Evolutionary conservation across 495 filamentous ascomycete genomes (phyloP).

Genomic region (Cryomyces minteri): DNA sequence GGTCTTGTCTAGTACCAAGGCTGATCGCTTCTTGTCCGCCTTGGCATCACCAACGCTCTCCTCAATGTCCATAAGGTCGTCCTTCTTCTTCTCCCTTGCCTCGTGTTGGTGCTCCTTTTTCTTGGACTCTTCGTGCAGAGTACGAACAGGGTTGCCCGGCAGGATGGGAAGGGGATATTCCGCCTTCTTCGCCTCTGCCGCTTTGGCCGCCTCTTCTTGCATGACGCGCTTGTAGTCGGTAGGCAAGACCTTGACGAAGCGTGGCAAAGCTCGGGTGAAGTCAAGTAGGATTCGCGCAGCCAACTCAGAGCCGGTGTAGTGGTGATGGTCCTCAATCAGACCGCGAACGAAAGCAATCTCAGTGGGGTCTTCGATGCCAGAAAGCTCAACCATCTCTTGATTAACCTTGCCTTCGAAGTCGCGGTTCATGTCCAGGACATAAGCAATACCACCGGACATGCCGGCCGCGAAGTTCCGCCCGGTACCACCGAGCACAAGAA

Average conservation of each 20-base stretch:
- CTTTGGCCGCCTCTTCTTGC: slow-evolving; percentile 68
- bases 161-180: slow-evolving; percentile 73
- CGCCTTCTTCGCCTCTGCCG: slow-evolving; percentile 64
- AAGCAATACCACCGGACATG: slow-evolving; percentile 99
- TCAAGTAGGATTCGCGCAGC: slow-evolving; percentile 93
- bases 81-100: slow-evolving; percentile 42
- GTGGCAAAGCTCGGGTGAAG: slow-evolving; percentile 80
- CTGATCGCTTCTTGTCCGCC: slow-evolving; percentile 83
- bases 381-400: slow-evolving; percentile 94
- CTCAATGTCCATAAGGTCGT: slow-evolving; percentile 83
- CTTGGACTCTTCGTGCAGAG: slow-evolving; percentile 34
- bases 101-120: slow-evolving; percentile 39
- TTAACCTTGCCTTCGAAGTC: slow-evolving; percentile 95
- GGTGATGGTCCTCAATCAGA: slow-evolving; percentile 94
- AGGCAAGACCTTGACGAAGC: slow-evolving; percentile 89
- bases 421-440: slow-evolving; percentile 79
- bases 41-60: slow-evolving; percentile 76
- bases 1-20: slow-evolving; percentile 93
- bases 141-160: slow-evolving; percentile 34
- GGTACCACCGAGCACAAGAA: slow-evolving; percentile 75
- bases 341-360: slow-evolving; percentile 92
- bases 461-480: slow-evolving; percentile 99
- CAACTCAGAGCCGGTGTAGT: slow-evolving; percentile 96
- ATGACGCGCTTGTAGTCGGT: slow-evolving; percentile 96
- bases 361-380: slow-evolving; percentile 65